phyloP scores from a whole-genome alignment of 768 basidiomycete species.

The Lentinula lateritia region DNA sequence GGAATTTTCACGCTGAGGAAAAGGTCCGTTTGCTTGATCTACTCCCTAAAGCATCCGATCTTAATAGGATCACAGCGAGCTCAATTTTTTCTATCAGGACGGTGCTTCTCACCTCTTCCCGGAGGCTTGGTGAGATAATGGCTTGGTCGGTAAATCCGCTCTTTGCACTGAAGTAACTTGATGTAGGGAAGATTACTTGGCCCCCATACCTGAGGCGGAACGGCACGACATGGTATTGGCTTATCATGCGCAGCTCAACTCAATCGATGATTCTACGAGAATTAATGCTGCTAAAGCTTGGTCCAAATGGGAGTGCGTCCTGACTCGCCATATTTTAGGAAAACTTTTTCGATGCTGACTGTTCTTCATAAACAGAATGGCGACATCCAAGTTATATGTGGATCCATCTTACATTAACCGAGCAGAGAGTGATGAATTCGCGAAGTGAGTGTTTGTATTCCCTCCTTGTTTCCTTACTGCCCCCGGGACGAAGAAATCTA shows the following conservation, averaged over 20 bases:
- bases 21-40: constrained; percentile 39
- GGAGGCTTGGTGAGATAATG: constrained; percentile 64
- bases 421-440: constrained; percentile 69
- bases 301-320: constrained; percentile 84
- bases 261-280: constrained; percentile 60
- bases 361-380: constrained; percentile 50
- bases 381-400: constrained; percentile 68
- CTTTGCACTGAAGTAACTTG: background rate
- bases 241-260: constrained; percentile 76
- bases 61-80: constrained; percentile 41
- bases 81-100: constrained; percentile 90
- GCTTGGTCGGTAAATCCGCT: constrained; percentile 2
- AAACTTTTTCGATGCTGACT: background rate
- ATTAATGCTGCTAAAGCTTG: constrained; percentile 76
- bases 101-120: constrained; percentile 81
- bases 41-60: background rate
- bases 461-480: constrained; percentile 3
- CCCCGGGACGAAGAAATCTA: constrained; percentile 2
- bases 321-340: background rate
- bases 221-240: constrained; percentile 77
- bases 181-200: constrained; percentile 75
- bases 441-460: constrained; percentile 45
- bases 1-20: constrained; percentile 87
- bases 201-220: constrained; percentile 75
- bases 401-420: constrained; percentile 63